Evolutionary conservation across 2,329 filamentous ascomycete species (phyloP), one percentile per base, ranked within the genome.

Genomic region (Fusarium pseudograminearum): DNA sequence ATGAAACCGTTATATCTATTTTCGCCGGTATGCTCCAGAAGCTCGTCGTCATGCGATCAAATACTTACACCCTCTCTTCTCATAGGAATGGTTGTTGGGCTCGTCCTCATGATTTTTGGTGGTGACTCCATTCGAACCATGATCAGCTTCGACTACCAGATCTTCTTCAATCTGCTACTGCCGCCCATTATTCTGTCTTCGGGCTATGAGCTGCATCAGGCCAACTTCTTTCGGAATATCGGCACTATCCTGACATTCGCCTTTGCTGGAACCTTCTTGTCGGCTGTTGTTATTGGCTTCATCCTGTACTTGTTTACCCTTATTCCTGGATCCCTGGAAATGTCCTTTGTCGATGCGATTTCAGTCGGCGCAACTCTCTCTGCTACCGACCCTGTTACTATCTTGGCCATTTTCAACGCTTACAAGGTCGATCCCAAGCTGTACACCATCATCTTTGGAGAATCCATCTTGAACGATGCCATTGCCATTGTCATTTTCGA

Each of bases 351-450:
- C 71, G 96, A 99, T 78, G 96, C 96, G 70, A 96, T 99, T 78
- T 97, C 94, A 2, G 93, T 99, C 44, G 96, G 96, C 74, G 96
- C 96, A 45, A 99, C 96, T 0, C 87, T 99, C 33, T 98, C 96
- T 3, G 96, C 96, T 63, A 99, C 96, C 2, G 96, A 99, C 77
- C 96, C 96, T 0, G 95, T 99, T 62, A 99, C 96, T 0, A 98
- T 99, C 74, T 85, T 99, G 56, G 96, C 96, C 78, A 99, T 99
- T 73, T 99, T 99, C 87, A 98, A 98, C 80, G 92, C 96, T 3
- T 99, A 98, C 87, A 98, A 98, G 82, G 96, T 99, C 74, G 96
- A 99, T 76, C 96, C 96, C 4, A 98, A 98, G 82, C 87, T 99
- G 20, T 99, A 99, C 82, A 99, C 96, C 31, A 90, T 99, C 78